phyloP scores from a whole-genome alignment of 257 asterid species.

The Anisodus acutangulus region DNA sequence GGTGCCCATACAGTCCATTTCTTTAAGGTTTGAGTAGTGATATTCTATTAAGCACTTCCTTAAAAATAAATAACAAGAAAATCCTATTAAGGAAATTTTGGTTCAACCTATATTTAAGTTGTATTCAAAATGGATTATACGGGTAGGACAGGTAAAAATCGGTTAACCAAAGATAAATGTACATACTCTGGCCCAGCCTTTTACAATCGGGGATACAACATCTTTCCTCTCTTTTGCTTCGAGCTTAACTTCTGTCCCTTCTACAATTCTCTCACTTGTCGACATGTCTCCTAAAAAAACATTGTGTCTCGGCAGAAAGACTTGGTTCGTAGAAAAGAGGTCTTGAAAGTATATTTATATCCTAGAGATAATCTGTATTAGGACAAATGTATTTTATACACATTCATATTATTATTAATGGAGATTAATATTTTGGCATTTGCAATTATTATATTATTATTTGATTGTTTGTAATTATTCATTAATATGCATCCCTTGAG shows the following conservation, averaged over 20 bases:
- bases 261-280: neutral
- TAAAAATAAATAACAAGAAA: too few species aligned
- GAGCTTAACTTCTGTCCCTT: neutral
- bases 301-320: too few species aligned
- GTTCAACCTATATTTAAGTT: conserved; percentile 8
- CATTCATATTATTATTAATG: too few species aligned
- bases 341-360: too few species aligned
- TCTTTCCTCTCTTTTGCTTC: neutral
- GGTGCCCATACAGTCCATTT: neutral
- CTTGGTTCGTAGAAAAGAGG: too few species aligned
- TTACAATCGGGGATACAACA: too few species aligned
- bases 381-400: too few species aligned
- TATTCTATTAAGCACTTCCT: neutral
- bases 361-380: too few species aligned
- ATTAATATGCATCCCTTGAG: too few species aligned
- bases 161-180: neutral
- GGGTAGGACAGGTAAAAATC: neutral
- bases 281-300: neutral
- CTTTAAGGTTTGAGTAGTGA: neutral
- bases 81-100: neutral
- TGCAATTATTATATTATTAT: too few species aligned
- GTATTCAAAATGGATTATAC: neutral
- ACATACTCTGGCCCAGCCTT: neutral
- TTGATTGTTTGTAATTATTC: too few species aligned
- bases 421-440: too few species aligned